A percentile compares a stretch with the other conserved stretches of the same genome.
These are phyloP conservation scores for Saturnispora besseyi DNA, from an alignment of 805 yeast species.

Conservation along the genomic window DNA sequence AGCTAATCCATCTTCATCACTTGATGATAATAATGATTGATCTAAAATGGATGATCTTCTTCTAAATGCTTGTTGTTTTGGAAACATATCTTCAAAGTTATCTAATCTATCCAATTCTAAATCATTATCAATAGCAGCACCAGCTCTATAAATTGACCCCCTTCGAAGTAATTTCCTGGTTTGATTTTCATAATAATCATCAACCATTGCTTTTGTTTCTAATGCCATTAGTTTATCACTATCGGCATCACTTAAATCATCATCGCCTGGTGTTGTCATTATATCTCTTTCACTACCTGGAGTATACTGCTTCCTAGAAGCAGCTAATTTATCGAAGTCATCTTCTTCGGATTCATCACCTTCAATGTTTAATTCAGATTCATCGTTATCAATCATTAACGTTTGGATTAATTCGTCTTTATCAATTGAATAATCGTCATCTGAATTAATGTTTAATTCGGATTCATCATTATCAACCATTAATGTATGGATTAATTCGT, in stretches of 20 bases:
- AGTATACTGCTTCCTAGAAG: conserved; percentile 8
- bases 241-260: conserved; percentile 20
- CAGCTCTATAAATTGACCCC: conserved; percentile 24
- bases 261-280: conserved; percentile 3
- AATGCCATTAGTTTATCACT: conserved; percentile 28
- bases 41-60: conserved; percentile 44
- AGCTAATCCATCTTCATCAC: conserved; percentile 20
- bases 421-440: conserved; percentile 56
- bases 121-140: conserved; percentile 27
- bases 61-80: conserved; percentile 14
- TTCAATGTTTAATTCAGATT: conserved; percentile 27
- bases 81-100: conserved; percentile 15
- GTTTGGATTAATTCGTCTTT: conserved; percentile 37
- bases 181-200: conserved; percentile 27
- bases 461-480: conserved; percentile 32
- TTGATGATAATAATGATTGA: conserved; percentile 12
- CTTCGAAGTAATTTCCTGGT: conserved; percentile 10
- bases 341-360: conserved; percentile 28
- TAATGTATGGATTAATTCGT: conserved; percentile 33
- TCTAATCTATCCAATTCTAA: conserved; percentile 20
- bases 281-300: conserved; percentile 15
- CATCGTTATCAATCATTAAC: conserved; percentile 31
- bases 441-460: conserved; percentile 35
- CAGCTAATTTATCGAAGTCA: conserved; percentile 27
- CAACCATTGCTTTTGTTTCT: conserved; percentile 36